Evolutionary conservation across 768 basidiomycete species (phyloP), one percentile per base, ranked within the genome.

Genomic region (Trametes cinnabarina): DNA sequence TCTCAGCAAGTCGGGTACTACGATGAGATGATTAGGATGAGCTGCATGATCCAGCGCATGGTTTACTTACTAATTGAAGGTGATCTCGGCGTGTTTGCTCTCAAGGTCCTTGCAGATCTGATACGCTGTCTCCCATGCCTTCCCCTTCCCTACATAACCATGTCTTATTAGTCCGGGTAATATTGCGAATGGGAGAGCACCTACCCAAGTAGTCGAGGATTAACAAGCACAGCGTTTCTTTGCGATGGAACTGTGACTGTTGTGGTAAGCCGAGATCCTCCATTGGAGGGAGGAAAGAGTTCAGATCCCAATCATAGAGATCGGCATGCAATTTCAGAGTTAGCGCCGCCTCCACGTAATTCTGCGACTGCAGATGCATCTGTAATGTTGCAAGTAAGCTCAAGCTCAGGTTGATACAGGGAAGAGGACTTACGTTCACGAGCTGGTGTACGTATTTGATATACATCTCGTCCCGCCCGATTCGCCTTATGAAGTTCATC

Each of bases 371-470:
- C 2, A 94, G 76, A 68, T 92, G 92, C 81, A 91, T 91, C 90
- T 93, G 63, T 17, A 35, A 40, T 44, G 12, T 47, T 15, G 12
- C 19, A 10, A 20, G 26, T 39, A 17, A 32, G 44, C 32, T 32
- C 7, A 32, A 32, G 30, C 12, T 12, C n/a, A n/a, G n/a, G 30
- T 32, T 6, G 7, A 32, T 32, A 32, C 30, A 12, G 30, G 6
- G 30, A 12, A 12, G 12, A 12, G 12, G 28, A 60, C 86, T 64
- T 67, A 94, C 91, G 65, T 92, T 90, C 49, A 96, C 92, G 23
- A 97, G 85, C 68, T 95, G 92, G 68, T 97, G 93, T 22, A 96
- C 90, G 70, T 96, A 96, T 81, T 94, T 92, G 72, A 95, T 90
- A 66, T 94, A 96, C 58, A 97, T 94, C 68, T 95, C 94, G 66